A percentile compares a stretch with the other conserved stretches of the same genome.
Evolutionary conservation across 441 rosid genomes (phyloP).

Genomic region (Jatropha multifida): DNA sequence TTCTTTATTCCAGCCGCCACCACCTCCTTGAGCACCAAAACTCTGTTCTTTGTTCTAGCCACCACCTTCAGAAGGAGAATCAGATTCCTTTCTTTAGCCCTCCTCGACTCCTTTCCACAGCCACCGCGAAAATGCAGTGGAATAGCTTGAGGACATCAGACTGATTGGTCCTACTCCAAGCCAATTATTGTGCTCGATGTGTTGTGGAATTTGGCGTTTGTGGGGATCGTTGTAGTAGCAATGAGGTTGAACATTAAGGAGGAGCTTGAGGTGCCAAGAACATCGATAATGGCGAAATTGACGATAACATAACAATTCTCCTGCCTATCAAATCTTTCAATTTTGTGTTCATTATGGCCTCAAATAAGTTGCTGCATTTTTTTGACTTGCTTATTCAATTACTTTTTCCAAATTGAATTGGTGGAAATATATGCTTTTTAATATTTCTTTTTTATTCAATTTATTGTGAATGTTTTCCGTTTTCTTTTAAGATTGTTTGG

Average conservation of each 20-base stretch:
- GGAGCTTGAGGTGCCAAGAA: slow-evolving; percentile 65
- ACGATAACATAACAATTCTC: slow-evolving; percentile 55
- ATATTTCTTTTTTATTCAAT: no score
- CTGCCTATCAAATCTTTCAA: slow-evolving; percentile 46
- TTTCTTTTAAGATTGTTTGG: no score
- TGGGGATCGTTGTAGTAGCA: slow-evolving; percentile 57
- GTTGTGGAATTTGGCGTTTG: slow-evolving; percentile 81
- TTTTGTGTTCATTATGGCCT: no score
- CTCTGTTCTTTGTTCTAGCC: slow-evolving; percentile 16
- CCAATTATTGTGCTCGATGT: slow-evolving; percentile 80
- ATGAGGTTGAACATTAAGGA: slow-evolving; percentile 61
- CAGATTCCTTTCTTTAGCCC: background rate
- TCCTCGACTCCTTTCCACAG: no score
- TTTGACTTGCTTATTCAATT: background rate
- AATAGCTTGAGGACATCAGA: slow-evolving; percentile 92
- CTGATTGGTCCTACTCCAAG: slow-evolving; percentile 93
- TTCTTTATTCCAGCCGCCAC: no score
- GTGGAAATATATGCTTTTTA: no score
- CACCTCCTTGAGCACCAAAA: background rate
- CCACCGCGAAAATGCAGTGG: slow-evolving; percentile 68
- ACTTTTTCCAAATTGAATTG: no score
- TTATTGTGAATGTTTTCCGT: no score
- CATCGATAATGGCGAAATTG: slow-evolving; percentile 80
- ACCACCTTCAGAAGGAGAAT: slow-evolving; percentile 9
- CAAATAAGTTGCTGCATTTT: background rate